Base-by-base conservation (phyloP, 352 stramenopile species). In the Phytophthora pluvialis region DNA sequence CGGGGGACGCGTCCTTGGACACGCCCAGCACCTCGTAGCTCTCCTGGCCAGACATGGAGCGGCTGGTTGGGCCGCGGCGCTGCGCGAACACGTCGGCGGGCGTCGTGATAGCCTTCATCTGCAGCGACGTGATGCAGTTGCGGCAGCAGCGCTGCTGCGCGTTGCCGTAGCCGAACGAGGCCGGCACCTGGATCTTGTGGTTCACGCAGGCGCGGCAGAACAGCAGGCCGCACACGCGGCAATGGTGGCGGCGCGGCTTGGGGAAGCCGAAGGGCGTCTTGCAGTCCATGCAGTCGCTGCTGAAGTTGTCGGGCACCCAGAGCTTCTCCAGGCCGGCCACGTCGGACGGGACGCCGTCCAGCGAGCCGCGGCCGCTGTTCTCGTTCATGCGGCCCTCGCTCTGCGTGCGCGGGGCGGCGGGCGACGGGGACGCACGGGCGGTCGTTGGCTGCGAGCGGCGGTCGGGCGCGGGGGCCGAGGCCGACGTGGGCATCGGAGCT, bases 271-370 rank as follows among this genome's bases (percentile, higher is more conserved):
- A 95, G 15, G 75, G 60, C n/a, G 82, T 64, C 47, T 91, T 90
- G 67, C 87, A 95, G 75, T 95, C 86, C 87, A 95, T 95, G 61
- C 87, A 95, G 51, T 95, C 85, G 64, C 26, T 81, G 21, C 85
- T 93, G 43, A 95, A 95, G 74, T 93, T 92, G 76, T 95, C 83
- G 0, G 87, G 87, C 29, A 95, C 85, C 87, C 87, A 95, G 44
- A 95, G 80, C 72, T 94, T 87, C 52, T 95, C 83, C 3, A 95
- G 78, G 5, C 82, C 81, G 4, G 87, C 83, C 3, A 93, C 85
- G 35, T 89, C 81, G 0, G 73, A 51, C 0, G 81, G 81, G 28
- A 84, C 49, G 35, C 67, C 63, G 62, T 91, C 81, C 13, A 91
- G 66, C 38, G 81, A 91, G 25, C 72, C 60, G 33, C 83, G 85